phyloP scores from a whole-genome alignment of 2,329 filamentous ascomycete species.

The Phaeosphaeriaceae sp. region DNA sequence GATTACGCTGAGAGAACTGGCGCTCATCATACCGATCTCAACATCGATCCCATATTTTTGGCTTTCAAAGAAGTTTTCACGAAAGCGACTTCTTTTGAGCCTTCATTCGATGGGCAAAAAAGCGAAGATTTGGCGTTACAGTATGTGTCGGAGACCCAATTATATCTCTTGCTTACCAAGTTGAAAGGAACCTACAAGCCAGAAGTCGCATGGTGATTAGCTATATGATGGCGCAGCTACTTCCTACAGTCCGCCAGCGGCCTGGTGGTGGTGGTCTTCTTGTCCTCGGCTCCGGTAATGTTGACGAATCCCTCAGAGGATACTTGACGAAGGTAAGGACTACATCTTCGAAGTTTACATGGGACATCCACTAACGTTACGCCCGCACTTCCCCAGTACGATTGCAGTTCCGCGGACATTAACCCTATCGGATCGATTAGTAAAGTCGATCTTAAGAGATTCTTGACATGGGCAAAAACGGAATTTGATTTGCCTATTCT shows the following conservation, averaged over 20 bases:
- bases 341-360: not conserved
- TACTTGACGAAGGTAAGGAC: constrained; percentile 65
- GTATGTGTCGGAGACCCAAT: too few relatives aligned
- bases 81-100: constrained; percentile 64
- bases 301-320: constrained; percentile 59
- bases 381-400: constrained; percentile 54
- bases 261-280: constrained; percentile 65
- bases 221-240: constrained; percentile 68
- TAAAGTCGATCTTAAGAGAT: constrained; percentile 73
- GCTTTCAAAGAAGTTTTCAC: constrained; percentile 67
- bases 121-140: constrained; percentile 71
- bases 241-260: constrained; percentile 64
- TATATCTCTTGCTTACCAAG: too few relatives aligned
- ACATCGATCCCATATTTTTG: constrained; percentile 72
- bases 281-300: constrained; percentile 66
- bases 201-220: constrained; percentile 68
- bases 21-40: constrained; percentile 68
- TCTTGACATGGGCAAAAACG: constrained; percentile 65
- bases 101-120: constrained; percentile 65
- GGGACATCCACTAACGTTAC: not conserved
- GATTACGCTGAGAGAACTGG: constrained; percentile 68
- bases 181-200: constrained; percentile 65
- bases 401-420: constrained; percentile 58
- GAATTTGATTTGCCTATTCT: constrained; percentile 70
- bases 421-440: constrained; percentile 67